Evolutionary conservation across 108 stramenopile genomes (phyloP).

Genomic region (Pseudonitzschia multiseries): DNA sequence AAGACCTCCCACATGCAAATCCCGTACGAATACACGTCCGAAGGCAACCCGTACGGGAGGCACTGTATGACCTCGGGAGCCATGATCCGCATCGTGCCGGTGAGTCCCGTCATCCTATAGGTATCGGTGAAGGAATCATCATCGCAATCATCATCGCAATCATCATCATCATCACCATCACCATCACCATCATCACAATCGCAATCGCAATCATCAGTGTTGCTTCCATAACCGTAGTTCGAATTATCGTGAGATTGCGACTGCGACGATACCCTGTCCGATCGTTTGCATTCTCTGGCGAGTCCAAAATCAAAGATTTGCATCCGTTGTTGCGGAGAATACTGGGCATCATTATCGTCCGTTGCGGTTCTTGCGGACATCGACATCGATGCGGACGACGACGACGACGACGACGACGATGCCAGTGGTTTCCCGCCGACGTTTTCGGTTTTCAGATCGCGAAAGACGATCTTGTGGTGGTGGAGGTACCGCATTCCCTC

Average conservation of each 20-base stretch:
- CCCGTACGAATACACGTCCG: slow-evolving; percentile 29
- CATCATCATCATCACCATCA: neutral
- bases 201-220: too few species aligned
- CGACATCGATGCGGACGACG: too few species aligned
- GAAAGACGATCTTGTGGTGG: slow-evolving; percentile 21
- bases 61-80: slow-evolving; percentile 40
- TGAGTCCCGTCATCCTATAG: slow-evolving; percentile 41
- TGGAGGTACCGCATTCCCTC: slow-evolving; percentile 41
- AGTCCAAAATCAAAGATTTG: slow-evolving; percentile 77
- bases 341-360: slow-evolving; percentile 6
- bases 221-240: too few species aligned
- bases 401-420: too few species aligned
- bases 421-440: neutral
- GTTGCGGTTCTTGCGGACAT: neutral
- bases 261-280: slow-evolving; percentile 11
- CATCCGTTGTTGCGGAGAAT: slow-evolving; percentile 12
- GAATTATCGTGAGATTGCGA: too few species aligned
- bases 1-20: slow-evolving; percentile 39
- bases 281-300: slow-evolving; percentile 59
- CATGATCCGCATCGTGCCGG: slow-evolving; percentile 49
- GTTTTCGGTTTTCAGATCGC: slow-evolving; percentile 47
- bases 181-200: too few species aligned
- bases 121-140: too few species aligned
- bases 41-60: slow-evolving; percentile 21
- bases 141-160: slow-evolving; percentile 8